Evolutionary conservation across 2,329 filamentous ascomycete genomes (phyloP).

Genomic region (Bipolaris bicolor): DNA sequence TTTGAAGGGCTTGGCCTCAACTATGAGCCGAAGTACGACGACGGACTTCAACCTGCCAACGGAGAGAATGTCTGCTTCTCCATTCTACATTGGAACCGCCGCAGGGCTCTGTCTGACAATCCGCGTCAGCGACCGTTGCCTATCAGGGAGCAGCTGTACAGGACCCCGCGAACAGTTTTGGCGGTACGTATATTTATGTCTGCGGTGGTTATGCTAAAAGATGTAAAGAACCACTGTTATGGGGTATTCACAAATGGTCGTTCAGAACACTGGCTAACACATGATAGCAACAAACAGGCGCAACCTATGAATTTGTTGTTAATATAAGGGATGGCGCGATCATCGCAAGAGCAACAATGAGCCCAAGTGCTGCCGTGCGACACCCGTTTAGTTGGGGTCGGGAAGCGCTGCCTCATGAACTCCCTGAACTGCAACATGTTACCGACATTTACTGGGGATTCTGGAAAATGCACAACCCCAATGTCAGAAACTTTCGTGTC

Average conservation of each 20-base stretch:
- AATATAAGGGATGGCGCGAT: constrained; percentile 24
- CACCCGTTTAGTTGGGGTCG: constrained; percentile 10
- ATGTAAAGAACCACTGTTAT: not conserved
- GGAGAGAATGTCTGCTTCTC: constrained; percentile 18
- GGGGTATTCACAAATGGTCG: not conserved
- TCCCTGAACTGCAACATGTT: constrained; percentile 20
- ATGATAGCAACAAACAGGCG: constrained; percentile 20
- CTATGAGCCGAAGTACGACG: constrained; percentile 6
- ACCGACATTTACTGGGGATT: constrained; percentile 34
- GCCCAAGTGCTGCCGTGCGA: constrained; percentile 14
- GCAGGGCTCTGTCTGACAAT: too few species aligned
- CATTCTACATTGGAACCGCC: constrained; percentile 13
- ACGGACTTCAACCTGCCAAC: not conserved
- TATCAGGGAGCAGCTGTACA: too few species aligned
- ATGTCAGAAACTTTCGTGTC: constrained; percentile 26
- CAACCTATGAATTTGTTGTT: constrained; percentile 20
- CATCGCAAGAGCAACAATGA: constrained; percentile 15
- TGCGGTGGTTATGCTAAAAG: too few species aligned
- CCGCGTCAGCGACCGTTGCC: too few species aligned
- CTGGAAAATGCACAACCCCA: constrained; percentile 23
- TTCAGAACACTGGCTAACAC: not conserved
- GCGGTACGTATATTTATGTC: constrained; percentile 5
- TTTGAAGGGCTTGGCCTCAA: constrained; percentile 19
- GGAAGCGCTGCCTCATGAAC: constrained; percentile 19
- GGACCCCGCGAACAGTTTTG: too few species aligned